Percentiles rank a stretch among this genome's conserved stretches.
phyloP scores from a whole-genome alignment of 2,329 filamentous ascomycete genomes.

The Blumeria hordei region DNA sequence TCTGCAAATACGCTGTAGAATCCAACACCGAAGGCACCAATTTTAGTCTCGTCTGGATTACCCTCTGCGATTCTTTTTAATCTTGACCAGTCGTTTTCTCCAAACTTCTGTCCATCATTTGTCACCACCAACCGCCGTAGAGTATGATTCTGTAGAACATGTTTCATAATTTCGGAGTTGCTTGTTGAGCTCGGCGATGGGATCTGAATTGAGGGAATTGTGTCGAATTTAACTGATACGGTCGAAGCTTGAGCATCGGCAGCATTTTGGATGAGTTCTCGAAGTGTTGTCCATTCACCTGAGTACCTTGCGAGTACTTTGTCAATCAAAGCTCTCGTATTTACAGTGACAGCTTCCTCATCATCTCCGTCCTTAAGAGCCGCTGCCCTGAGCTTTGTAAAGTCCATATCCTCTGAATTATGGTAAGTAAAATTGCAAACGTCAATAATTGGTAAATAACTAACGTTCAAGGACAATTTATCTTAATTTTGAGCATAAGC shows the following conservation, averaged over 20 bases:
- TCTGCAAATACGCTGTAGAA: slow-evolving; percentile 98
- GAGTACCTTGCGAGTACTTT: slow-evolving; percentile 93
- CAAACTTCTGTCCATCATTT: slow-evolving; percentile 78
- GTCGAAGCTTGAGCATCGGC: slow-evolving; percentile 81
- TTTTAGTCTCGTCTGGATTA: slow-evolving; percentile 97
- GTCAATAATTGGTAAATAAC: too few relatives aligned
- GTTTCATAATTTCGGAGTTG: slow-evolving; percentile 51
- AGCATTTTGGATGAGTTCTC: slow-evolving; percentile 96
- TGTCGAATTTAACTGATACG: slow-evolving; percentile 82
- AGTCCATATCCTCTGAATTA: slow-evolving; percentile 29
- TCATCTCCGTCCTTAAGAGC: slow-evolving; percentile 70
- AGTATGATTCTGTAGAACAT: slow-evolving; percentile 66
- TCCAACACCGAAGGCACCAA: slow-evolving; percentile 91
- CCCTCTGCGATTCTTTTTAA: slow-evolving; percentile 96
- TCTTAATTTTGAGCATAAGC: too few relatives aligned
- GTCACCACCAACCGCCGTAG: slow-evolving; percentile 69
- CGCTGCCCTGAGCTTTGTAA: slow-evolving; percentile 56
- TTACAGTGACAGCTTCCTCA: slow-evolving; percentile 93
- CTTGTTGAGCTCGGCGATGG: slow-evolving; percentile 39
- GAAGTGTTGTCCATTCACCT: slow-evolving; percentile 73
- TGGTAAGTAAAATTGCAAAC: too few relatives aligned
- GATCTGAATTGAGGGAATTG: slow-evolving; percentile 55
- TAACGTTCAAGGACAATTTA: too few relatives aligned
- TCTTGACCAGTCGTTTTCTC: slow-evolving; percentile 73
- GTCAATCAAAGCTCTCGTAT: slow-evolving; percentile 88